phyloP scores from a whole-genome alignment of 73 alveolate species.

The Vitrella brassicaformis region DNA sequence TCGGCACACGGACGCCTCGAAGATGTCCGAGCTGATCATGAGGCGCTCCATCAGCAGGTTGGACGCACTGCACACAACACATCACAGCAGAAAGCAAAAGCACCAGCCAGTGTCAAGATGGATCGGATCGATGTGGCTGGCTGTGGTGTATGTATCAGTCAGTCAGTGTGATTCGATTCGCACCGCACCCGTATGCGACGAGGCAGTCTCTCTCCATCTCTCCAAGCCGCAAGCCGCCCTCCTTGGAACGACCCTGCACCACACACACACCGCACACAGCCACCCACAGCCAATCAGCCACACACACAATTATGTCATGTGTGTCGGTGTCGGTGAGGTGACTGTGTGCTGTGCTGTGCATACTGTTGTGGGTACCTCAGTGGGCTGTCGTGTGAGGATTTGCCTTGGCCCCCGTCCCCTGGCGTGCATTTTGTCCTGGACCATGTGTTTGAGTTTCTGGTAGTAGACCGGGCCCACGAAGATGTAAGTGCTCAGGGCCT shows the following conservation, averaged over 20 bases:
- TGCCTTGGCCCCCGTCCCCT: conserved; percentile 94
- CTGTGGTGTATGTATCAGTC: too few relatives aligned
- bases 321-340: neutral
- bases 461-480: conserved; percentile 95
- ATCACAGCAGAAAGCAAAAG: neutral
- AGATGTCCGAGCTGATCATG: conserved; percentile 84
- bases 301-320: too few relatives aligned
- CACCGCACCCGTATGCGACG: conserved; percentile 84
- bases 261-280: too few relatives aligned
- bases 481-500: conserved; percentile 79
- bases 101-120: too few relatives aligned
- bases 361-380: too few relatives aligned
- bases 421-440: conserved; percentile 96
- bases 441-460: conserved; percentile 98
- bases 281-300: too few relatives aligned
- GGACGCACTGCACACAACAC: conserved; percentile 57
- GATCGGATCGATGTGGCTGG: too few relatives aligned
- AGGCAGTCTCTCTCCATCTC: conserved; percentile 99
- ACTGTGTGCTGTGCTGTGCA: neutral
- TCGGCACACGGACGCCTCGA: conserved; percentile 81
- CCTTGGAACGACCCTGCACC: too few relatives aligned
- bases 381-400: conserved; percentile 90
- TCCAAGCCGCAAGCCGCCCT: conserved; percentile 60
- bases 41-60: conserved; percentile 86
- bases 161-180: too few relatives aligned